phyloP scores from a whole-genome alignment of 73 alveolate genomes.

The Paramecium tetraurelia region DNA sequence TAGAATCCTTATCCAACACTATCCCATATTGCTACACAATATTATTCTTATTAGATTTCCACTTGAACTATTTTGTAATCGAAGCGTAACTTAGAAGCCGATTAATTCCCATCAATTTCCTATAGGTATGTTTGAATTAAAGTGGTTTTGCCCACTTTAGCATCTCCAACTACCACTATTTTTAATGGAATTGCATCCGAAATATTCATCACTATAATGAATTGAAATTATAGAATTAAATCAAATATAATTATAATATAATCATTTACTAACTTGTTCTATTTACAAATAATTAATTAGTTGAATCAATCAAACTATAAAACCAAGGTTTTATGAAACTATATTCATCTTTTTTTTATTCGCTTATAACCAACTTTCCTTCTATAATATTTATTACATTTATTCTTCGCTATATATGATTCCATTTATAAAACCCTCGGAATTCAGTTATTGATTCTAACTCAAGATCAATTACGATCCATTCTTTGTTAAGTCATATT shows the following conservation, averaged over 20 bases:
- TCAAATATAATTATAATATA: background rate
- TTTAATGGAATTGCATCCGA: background rate
- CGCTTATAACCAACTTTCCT: background rate
- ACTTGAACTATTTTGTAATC: background rate
- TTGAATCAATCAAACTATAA: background rate
- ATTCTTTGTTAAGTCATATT: background rate
- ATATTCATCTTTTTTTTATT: background rate
- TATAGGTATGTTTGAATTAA: background rate
- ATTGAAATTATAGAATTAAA: background rate
- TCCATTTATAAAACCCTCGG: background rate
- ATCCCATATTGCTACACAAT: background rate
- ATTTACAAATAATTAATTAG: background rate
- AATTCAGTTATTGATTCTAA: background rate
- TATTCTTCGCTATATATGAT: background rate
- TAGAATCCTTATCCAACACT: background rate
- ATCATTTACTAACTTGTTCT: background rate
- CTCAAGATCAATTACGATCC: background rate
- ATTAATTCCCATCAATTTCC: background rate
- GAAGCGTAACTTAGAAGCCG: background rate
- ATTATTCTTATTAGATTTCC: background rate
- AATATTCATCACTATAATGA: background rate
- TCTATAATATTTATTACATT: background rate
- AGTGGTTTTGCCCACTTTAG: background rate
- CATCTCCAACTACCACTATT: background rate
- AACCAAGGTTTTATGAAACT: background rate